Percentiles rank a stretch among this genome's conserved stretches.
Evolutionary conservation across 208 protist genomes (phyloP).

Genomic region (Crithidia bombi): DNA sequence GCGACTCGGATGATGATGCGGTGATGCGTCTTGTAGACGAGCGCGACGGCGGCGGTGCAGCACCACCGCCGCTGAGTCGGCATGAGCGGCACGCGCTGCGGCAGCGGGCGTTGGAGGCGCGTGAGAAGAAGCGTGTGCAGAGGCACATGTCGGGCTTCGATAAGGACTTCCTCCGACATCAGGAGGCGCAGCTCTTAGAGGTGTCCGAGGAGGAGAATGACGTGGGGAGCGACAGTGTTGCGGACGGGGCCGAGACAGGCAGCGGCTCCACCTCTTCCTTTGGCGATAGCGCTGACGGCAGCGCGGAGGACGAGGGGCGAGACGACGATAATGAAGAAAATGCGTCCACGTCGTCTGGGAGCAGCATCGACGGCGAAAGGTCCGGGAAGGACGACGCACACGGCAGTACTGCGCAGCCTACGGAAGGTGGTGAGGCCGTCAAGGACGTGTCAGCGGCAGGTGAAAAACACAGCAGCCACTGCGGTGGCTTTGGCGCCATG

Average conservation of each 20-base stretch:
- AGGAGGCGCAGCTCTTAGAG: conserved; percentile 35
- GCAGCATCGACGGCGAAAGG: not conserved
- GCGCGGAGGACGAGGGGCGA: not conserved
- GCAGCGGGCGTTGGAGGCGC: conserved; percentile 14
- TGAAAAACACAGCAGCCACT: no score
- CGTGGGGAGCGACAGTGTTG: conserved; percentile 3
- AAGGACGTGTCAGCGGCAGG: no score
- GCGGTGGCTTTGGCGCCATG: conserved; percentile 21
- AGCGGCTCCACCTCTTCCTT: no score
- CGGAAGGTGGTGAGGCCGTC: not conserved
- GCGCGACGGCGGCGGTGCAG: not conserved
- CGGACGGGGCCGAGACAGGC: not conserved
- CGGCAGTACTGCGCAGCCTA: not conserved
- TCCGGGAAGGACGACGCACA: not conserved
- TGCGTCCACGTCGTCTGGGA: not conserved
- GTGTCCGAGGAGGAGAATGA: conserved; percentile 17
- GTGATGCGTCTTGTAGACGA: not conserved
- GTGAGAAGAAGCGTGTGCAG: conserved; percentile 25
- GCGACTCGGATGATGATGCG: not conserved
- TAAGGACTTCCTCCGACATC: conserved; percentile 17
- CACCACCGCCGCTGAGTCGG: not conserved
- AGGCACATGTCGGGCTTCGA: conserved; percentile 43
- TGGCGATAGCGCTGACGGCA: not conserved
- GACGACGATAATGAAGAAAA: not conserved
- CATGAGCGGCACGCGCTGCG: conserved; percentile 17